Evolutionary conservation across 2,329 filamentous ascomycete species (phyloP), one percentile per base, ranked within the genome.

Genomic region (Lecanicillium sp.): DNA sequence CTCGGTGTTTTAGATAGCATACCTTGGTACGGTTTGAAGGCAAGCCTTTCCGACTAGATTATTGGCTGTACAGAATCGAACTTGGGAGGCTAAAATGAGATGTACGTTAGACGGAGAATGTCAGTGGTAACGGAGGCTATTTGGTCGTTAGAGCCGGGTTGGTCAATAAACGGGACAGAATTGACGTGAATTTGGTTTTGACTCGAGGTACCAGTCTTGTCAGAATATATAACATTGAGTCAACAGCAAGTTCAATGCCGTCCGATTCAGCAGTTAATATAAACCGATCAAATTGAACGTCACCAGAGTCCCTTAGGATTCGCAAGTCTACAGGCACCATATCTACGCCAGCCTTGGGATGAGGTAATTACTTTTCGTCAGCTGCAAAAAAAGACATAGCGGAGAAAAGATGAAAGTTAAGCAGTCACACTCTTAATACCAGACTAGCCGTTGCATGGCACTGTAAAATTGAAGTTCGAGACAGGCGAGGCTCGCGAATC

Each of bases 261-360:
- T 63, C 60, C 5, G 61, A 52, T 47, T 67, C 64, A 18, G 64
- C 64, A 1, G 64, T 67, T 17, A 67, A 52, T 16, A 65, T 54
- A 1, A 62, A 54, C 2, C 62, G 51, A 27, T 67, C 64, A 39
- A 67, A 67, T 2, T 61, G 59, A 29, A 65, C 54, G 18, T 67
- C 64, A 0, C 61, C 63, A 7, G 64, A 67, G 40, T 61, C 59
- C 6, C 48, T 52, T 3, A 66, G 42, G 22, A 67, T 52, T n/a
- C 67, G 61, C 19, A 70, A 43, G 45, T 71, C 68, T 5, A 66
- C 68, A 0, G 68, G 67, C 4, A 71, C 64, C 7, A 67, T 69
- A 49, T 70, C 63, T 25, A n/a, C n/a, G 4, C 67, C 68, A 2
- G 66, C 63, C 37, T 60, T 57, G 9, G 71, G 50, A 9, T 67